Evolutionary conservation across 163 green algal genomes (phyloP), one percentile per base, ranked within the genome.

Genomic region (Scenedesmus sp.): DNA sequence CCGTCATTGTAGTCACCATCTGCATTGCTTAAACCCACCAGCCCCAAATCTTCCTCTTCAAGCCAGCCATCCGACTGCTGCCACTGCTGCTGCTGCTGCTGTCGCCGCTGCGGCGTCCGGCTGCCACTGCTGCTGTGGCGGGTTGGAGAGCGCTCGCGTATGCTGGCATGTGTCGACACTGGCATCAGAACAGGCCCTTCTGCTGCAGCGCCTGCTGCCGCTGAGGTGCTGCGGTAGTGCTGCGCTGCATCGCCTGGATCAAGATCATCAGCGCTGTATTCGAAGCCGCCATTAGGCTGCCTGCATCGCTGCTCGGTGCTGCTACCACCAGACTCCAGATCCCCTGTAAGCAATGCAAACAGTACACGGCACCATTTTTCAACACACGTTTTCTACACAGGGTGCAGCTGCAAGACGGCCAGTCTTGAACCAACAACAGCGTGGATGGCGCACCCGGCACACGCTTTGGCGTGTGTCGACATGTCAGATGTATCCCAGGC

Each of bases 111-210:
- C 5, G 20, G 15, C 82, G 18, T 34, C 15, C 66, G 34, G 64
- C 26, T 90, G 86, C 66, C 52, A 54, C 64, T 59, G 55, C 64
- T 84, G 64, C 85, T 59, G 59, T 56, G 9, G 6, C 66, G 34
- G 13, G 52, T 55, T 20, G 85, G 66, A 2, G 66, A 83, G 16
- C 60, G 2, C 12, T 70, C 54, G 8, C 20, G 67, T 74, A 84
- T 74, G 55, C 86, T 90, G 16, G 86, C 86, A 76, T 90, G 86
- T 18, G 86, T 85, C 13, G 86, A 90, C 4, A 90, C 54, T 15
- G 86, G 86, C 1, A 90, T 90, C 2, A 84, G 13, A 7, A 90
- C 23, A 4, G 9, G 2, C 4, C 54, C 70, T 54, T 54, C 74
- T 82, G 74, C 74, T 82, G 74, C 74, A 18, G n/a, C 74, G 10